Evolutionary conservation across 805 yeast species (phyloP).

Genomic region (Ogataea nakhonphanomensis): DNA sequence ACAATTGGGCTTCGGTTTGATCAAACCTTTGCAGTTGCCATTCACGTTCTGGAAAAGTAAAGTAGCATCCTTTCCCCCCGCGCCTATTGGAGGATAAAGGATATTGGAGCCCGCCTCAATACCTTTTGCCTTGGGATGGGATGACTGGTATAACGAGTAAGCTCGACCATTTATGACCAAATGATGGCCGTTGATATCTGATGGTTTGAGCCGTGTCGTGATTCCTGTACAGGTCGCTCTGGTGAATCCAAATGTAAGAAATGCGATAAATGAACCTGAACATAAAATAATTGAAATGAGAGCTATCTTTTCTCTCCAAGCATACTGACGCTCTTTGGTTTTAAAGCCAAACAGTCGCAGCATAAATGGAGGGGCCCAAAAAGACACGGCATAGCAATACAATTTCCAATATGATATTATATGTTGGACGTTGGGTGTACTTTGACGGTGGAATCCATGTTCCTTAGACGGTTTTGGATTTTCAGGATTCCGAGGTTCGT

Average conservation of each 20-base stretch:
- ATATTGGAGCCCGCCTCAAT: slow-evolving; percentile 65
- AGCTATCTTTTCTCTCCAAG: slow-evolving; percentile 97
- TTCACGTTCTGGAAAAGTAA: slow-evolving; percentile 88
- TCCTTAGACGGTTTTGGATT: no score
- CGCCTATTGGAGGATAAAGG: slow-evolving; percentile 79
- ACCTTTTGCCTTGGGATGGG: slow-evolving; percentile 82
- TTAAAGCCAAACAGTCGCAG: slow-evolving; percentile 71
- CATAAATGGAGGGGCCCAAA: slow-evolving; percentile 86
- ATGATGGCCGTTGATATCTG: slow-evolving; percentile 56
- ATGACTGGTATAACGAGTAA: slow-evolving; percentile 62
- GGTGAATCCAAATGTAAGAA: slow-evolving; percentile 86
- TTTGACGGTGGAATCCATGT: no score
- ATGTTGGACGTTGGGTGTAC: slow-evolving; percentile 14
- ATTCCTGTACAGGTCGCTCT: slow-evolving; percentile 65
- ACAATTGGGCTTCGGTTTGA: slow-evolving; percentile 64
- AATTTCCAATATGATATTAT: slow-evolving; percentile 61
- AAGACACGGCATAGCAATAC: slow-evolving; percentile 77
- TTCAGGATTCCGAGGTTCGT: no score
- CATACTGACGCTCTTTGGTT: slow-evolving; percentile 79
- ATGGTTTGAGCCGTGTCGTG: slow-evolving; percentile 50
- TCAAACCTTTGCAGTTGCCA: slow-evolving; percentile 79
- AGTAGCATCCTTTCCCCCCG: slow-evolving; percentile 84
- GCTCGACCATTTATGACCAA: slow-evolving; percentile 81
- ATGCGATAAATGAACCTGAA: slow-evolving; percentile 78
- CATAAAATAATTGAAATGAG: slow-evolving; percentile 69